Base-by-base conservation (phyloP, 768 basidiomycete genomes). In the Psilocybe subaeruginosa region DNA sequence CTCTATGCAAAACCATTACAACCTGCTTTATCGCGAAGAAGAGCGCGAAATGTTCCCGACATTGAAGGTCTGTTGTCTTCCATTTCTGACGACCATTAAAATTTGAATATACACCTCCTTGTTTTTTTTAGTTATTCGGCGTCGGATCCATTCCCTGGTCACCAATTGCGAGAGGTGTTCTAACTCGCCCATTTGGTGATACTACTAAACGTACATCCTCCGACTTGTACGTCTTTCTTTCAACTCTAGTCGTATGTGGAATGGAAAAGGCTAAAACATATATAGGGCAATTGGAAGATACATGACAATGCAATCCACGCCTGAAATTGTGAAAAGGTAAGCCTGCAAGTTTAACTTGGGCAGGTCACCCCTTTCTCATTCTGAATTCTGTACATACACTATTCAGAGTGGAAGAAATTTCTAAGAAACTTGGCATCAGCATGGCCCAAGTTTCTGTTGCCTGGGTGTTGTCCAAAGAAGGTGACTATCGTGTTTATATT, bases 1-100 rank as follows among this genome's bases (percentile, higher is more conserved):
- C 63, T 84, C 85, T 0, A 87, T 89, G 86, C 87, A 88, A 73
- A 88, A 88, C 66, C 83, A 85, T 64, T 81, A 89, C 68, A 84
- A 71, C 58, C 71, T 86, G 19, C 65, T 85, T 9, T 89, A 89
- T 66, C 76, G 88, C 7, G 88, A 89, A 68, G 87, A 89, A 69
- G 87, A 85, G 62, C 74, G 84, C 0, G 84, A 85, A 62, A 83
- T 86, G 81, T 82, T 86, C 64, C 87, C 88, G 0, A 81, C 80
- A 0, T 70, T 85, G 47, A 84, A 84, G 75, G 84, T 81, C 30
- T 29, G 45, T 43, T 12, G 3, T 49, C 8, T 39, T 5, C 16
- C n/a, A 5, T 29, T 39, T 11, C 11, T 7, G 8, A 35, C 16
- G 9, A 0, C 23, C 23, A 41, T 17, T 33, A 43, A 46, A 46